Conservation (phyloP, 2,329 filamentous ascomycete species). For the Pyrenophora seminiperda region DNA sequence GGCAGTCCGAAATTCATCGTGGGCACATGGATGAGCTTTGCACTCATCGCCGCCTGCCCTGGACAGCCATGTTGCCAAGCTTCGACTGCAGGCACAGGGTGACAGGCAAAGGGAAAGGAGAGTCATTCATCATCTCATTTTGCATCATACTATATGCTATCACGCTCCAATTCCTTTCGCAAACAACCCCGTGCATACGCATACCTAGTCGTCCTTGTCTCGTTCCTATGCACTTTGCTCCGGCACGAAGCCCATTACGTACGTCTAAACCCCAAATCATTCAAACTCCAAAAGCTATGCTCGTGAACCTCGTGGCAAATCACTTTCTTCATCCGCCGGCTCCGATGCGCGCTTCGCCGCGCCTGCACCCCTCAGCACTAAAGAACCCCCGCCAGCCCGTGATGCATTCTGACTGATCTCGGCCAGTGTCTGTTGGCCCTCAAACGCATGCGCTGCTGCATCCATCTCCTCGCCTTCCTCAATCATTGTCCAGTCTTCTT, state of each 20-base stretch:
- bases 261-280: constrained; percentile 1
- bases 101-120: too few relatives aligned
- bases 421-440: constrained; percentile 27
- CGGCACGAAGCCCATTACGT: constrained; percentile 7
- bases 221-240: constrained; percentile 2
- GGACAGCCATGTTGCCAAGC: constrained; percentile 3
- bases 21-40: too few relatives aligned
- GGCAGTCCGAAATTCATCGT: too few relatives aligned
- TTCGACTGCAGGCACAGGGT: not conserved
- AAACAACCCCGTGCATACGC: not conserved
- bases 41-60: not conserved
- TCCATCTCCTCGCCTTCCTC: constrained; percentile 60
- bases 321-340: constrained; percentile 28
- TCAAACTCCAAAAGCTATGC: constrained; percentile 12
- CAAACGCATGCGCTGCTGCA: constrained; percentile 23
- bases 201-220: not conserved
- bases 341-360: constrained; percentile 27
- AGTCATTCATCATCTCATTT: not conserved
- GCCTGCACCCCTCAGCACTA: constrained; percentile 34
- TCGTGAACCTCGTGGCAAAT: constrained; percentile 6
- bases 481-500: constrained; percentile 91
- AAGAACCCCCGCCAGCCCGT: constrained; percentile 25
- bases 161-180: not conserved
- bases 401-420: constrained; percentile 33
- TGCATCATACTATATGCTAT: not conserved